Evolutionary conservation across 2,329 filamentous ascomycete species (phyloP).

Genomic region (Fusarium tuaranense): DNA sequence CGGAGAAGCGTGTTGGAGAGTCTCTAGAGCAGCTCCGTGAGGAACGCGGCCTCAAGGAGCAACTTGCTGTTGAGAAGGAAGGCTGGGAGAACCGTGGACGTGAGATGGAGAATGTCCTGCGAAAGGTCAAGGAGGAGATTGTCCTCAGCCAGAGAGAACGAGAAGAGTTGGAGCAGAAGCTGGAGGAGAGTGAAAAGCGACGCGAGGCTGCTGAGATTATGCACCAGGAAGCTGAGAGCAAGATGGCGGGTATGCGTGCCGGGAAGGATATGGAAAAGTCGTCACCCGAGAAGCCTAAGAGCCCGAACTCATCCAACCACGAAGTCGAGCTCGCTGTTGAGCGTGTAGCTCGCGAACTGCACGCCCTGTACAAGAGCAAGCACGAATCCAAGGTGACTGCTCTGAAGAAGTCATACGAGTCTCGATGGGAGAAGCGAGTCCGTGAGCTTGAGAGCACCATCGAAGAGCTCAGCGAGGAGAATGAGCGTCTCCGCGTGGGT

Average conservation of each 20-base stretch:
- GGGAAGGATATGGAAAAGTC: constrained; percentile 61
- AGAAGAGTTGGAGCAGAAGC: constrained; percentile 79
- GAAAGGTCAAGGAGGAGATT: constrained; percentile 85
- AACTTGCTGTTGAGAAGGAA: constrained; percentile 79
- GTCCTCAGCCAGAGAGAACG: constrained; percentile 82
- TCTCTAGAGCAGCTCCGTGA: constrained; percentile 86
- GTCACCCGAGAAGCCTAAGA: constrained; percentile 55
- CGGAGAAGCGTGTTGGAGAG: constrained; percentile 91
- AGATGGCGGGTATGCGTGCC: constrained; percentile 79
- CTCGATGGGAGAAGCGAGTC: constrained; percentile 89
- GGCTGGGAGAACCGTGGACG: constrained; percentile 87
- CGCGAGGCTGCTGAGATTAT: constrained; percentile 80
- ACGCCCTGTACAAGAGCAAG: constrained; percentile 94
- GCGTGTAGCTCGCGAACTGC: constrained; percentile 92
- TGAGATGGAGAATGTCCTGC: constrained; percentile 86
- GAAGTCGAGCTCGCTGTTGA: constrained; percentile 90
- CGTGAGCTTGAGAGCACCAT: constrained; percentile 80
- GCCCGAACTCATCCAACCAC: constrained; percentile 50
- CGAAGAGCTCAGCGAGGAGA: constrained; percentile 76
- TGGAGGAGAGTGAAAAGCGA: constrained; percentile 82
- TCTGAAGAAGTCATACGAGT: constrained; percentile 86
- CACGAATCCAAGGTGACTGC: constrained; percentile 96
- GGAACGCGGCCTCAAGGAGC: constrained; percentile 76
- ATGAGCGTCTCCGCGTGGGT: constrained; percentile 76
- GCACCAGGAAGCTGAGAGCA: constrained; percentile 80